These are phyloP conservation scores for Cladophialophora exuberans DNA, from an alignment of 2,329 filamentous ascomycete genomes.

Conservation along the genomic window DNA sequence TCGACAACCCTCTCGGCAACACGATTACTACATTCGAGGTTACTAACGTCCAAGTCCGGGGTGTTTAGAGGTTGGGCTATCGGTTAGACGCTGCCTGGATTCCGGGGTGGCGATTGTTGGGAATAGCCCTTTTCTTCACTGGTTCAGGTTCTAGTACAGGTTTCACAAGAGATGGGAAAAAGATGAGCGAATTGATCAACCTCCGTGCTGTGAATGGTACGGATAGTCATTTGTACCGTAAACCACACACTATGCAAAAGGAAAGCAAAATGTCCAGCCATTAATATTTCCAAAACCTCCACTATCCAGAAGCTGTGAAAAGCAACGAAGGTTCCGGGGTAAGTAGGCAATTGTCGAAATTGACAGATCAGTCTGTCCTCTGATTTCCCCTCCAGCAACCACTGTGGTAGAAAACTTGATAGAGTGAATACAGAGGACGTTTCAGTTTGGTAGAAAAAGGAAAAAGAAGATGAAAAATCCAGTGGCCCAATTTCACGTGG, in stretches of 20 bases:
- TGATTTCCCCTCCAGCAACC: slow-evolving; percentile 52
- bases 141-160: too few species aligned
- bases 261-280: slow-evolving; percentile 47
- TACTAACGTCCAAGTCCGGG: too few species aligned
- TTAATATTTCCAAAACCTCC: slow-evolving; percentile 53
- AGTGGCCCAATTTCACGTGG: background rate
- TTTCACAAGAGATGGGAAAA: too few species aligned
- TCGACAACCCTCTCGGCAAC: too few species aligned
- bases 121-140: too few species aligned
- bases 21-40: too few species aligned
- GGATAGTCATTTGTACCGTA: background rate
- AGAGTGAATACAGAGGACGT: slow-evolving; percentile 54
- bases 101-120: too few species aligned
- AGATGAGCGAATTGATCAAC: too few species aligned
- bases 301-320: slow-evolving; percentile 36
- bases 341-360: slow-evolving; percentile 44
- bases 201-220: background rate
- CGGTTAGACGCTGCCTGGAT: too few species aligned
- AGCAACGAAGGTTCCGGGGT: slow-evolving; percentile 46
- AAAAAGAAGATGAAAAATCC: slow-evolving; percentile 36
- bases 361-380: slow-evolving; percentile 42
- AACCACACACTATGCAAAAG: too few species aligned
- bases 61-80: too few species aligned
- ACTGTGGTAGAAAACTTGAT: slow-evolving; percentile 38
- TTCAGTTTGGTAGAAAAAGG: slow-evolving; percentile 45